Evolutionary conservation across 2,329 filamentous ascomycete species (phyloP), one percentile per base, ranked within the genome.

Genomic region (Colletotrichum karsti): DNA sequence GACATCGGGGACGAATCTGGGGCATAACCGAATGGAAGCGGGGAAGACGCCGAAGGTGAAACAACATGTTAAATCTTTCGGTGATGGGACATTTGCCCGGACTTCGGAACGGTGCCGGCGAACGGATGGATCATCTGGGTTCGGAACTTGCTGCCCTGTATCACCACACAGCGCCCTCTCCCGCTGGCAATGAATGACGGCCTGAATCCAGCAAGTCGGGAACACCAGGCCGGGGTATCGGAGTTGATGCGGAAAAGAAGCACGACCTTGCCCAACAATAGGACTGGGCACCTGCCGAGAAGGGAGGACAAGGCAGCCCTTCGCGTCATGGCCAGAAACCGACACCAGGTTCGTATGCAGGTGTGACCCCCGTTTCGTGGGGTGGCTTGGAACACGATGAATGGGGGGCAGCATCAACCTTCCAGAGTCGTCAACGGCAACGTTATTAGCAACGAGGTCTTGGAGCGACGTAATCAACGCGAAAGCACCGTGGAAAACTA

Each of bases 291-390:
- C 13, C 20, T 15, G 8, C 53, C 46, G 24, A 54, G 44, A 37
- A 42, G 26, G 44, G 30, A 54, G 30, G 18, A 57, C 20, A 54
- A n/a, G 12, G 39, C 18, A 44, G 30, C n/a, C 22, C 39, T 64
- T 46, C 60, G 54, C 50, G 59, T 58, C 64, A 64, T 67, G n/a
- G 41, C 28, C 20, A 44, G 18, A 57, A 39, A 59, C 37, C 46
- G 53, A 64, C 55, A 55, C 41, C 39, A 22, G 59, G 60, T 53
- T 58, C 33, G 15, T n/a, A 46, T 67, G 59, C 53, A 67, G 37
- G 53, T 42, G 44, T 67, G 64, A 67, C 60, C 64, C 64, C 64
- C 59, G 54, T 67, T 63, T 64, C 60, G 53, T 64, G 64, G 64
- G 60, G 60, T 58, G 44, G 60, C 60, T 58, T 54, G 60, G 60